Conservation (phyloP, 2,329 filamentous ascomycete genomes). For the Mollisia scopiformis region DNA sequence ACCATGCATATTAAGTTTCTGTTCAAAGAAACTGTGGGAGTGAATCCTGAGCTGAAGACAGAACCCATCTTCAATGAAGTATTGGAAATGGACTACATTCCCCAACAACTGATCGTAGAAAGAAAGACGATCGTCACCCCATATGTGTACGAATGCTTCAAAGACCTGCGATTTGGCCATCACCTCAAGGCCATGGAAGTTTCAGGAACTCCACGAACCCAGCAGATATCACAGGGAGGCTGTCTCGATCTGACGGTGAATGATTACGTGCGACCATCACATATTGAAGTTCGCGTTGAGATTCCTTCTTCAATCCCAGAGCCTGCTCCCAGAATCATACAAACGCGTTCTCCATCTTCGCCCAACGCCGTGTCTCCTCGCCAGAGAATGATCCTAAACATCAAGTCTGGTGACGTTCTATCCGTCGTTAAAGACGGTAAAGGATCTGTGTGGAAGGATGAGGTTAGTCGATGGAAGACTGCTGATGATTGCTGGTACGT, state of each 20-base stretch:
- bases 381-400: conserved; percentile 49
- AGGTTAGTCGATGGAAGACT: conserved; percentile 44
- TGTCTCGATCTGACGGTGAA: conserved; percentile 9
- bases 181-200: conserved; percentile 47
- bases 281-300: not conserved
- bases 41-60: conserved; percentile 28
- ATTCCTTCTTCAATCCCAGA: not conserved
- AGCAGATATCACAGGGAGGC: conserved; percentile 27
- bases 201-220: conserved; percentile 30
- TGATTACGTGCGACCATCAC: not conserved
- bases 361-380: conserved; percentile 25
- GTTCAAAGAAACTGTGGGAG: conserved; percentile 62
- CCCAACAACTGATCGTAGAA: conserved; percentile 29
- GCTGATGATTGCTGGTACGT: conserved; percentile 68
- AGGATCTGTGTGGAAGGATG: conserved; percentile 58
- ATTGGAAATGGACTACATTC: conserved; percentile 35
- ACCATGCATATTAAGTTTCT: conserved; percentile 65
- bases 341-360: not conserved
- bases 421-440: conserved; percentile 46
- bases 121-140: conserved; percentile 68
- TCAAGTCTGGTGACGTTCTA: conserved; percentile 52
- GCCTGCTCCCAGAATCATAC: not conserved
- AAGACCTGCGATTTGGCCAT: conserved; percentile 60
- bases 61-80: conserved; percentile 43
- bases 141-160: conserved; percentile 67